Evolutionary conservation across 1,139 yeast species (phyloP).

Genomic region (Candida sp.): DNA sequence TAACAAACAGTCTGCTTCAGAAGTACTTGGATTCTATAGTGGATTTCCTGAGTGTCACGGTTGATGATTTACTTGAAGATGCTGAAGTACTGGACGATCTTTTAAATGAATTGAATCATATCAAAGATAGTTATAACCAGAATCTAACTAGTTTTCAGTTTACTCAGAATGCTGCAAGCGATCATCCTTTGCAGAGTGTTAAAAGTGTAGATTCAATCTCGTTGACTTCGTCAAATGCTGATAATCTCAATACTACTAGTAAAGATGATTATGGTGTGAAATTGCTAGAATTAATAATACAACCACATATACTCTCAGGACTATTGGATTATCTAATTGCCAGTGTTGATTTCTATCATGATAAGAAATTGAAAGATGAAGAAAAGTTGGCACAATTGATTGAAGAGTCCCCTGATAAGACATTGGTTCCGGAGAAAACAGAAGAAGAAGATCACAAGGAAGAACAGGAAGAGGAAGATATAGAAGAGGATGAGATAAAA

Average conservation of each 20-base stretch:
- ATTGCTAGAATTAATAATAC: constrained; percentile 40
- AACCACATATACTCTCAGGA: constrained; percentile 44
- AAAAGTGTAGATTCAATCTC: constrained; percentile 28
- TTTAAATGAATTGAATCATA: constrained; percentile 36
- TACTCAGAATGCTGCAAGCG: constrained; percentile 18
- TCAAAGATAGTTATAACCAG: constrained; percentile 33
- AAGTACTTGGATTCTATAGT: constrained; percentile 38
- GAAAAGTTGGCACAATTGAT: constrained; percentile 15
- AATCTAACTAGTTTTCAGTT: constrained; percentile 28
- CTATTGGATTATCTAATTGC: constrained; percentile 31
- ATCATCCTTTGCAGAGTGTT: neutral
- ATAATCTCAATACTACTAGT: constrained; percentile 13
- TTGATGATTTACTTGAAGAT: constrained; percentile 33
- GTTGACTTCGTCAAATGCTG: constrained; percentile 31
- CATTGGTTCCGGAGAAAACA: constrained; percentile 5
- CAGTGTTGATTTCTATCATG: constrained; percentile 40
- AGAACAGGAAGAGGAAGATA: constrained; percentile 11
- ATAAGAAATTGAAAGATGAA: constrained; percentile 21
- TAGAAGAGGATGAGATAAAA: constrained; percentile 7
- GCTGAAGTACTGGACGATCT: constrained; percentile 37
- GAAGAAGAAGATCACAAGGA: constrained; percentile 8
- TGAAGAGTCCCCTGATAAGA: constrained; percentile 5
- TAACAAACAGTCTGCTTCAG: constrained; percentile 39
- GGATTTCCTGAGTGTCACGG: constrained; percentile 32
- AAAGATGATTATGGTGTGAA: constrained; percentile 41